Conservation (phyloP, 495 filamentous ascomycete species). For the Aspergillus haitiensis region DNA sequence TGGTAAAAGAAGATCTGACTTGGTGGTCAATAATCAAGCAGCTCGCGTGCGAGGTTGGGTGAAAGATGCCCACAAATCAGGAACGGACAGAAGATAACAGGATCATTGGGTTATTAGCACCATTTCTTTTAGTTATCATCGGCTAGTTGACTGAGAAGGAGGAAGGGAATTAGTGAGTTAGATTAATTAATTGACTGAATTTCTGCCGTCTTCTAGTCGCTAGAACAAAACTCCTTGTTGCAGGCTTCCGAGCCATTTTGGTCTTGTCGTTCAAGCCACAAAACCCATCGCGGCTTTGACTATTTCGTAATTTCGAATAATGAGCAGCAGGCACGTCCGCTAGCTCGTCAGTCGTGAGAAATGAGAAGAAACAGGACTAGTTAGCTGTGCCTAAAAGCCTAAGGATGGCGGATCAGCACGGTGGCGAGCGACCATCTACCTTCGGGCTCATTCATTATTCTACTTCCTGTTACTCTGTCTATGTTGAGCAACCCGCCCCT, state of each 20-base stretch:
- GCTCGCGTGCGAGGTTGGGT: not conserved
- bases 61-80: not conserved
- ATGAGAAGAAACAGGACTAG: no score
- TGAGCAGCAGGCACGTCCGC: not conserved
- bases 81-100: not conserved
- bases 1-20: not conserved
- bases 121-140: no score
- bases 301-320: not conserved
- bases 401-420: no score
- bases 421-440: no score
- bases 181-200: no score
- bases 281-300: not conserved
- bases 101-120: not conserved
- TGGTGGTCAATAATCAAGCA: not conserved
- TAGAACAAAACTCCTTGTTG: not conserved
- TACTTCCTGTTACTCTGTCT: no score
- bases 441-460: no score
- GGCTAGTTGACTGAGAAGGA: no score
- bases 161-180: no score
- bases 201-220: no score
- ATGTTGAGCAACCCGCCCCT: no score
- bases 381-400: no score
- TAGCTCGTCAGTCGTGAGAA: not conserved
- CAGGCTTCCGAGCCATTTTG: not conserved
- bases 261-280: not conserved